Evolutionary conservation across 2,329 filamentous ascomycete species (phyloP).

Genomic region (Ophiostoma fasciatum): DNA sequence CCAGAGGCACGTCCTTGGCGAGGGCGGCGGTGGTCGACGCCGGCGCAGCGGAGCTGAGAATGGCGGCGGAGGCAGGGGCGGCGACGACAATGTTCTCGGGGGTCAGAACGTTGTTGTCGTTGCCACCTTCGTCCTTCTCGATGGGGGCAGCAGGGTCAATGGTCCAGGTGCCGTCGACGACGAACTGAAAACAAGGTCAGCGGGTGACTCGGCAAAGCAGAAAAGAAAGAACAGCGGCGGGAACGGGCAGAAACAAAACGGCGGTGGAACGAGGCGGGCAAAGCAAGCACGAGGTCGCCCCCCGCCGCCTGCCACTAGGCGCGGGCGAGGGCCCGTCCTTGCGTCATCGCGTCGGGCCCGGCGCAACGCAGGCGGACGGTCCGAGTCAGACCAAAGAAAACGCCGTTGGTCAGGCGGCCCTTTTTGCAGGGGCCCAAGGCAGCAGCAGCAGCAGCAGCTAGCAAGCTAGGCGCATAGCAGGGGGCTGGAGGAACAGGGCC

Average conservation of each 20-base stretch:
- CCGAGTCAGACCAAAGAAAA: too few species aligned
- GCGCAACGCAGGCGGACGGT: too few species aligned
- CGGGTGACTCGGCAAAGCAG: slow-evolving; percentile 1
- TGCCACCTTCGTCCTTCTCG: slow-evolving; percentile 70
- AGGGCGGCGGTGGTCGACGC: slow-evolving; percentile 54
- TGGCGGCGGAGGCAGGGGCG: slow-evolving; percentile 30
- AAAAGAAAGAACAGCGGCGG: neutral
- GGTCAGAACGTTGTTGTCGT: slow-evolving; percentile 83
- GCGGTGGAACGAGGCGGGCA: too few species aligned
- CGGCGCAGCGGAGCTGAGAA: slow-evolving; percentile 52
- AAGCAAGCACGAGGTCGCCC: too few species aligned
- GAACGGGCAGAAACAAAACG: neutral
- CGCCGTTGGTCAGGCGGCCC: too few species aligned
- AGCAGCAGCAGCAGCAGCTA: too few species aligned
- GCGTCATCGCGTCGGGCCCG: slow-evolving; percentile 4
- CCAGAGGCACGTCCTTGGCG: slow-evolving; percentile 48
- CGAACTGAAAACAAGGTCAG: slow-evolving; percentile 73
- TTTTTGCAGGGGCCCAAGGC: too few species aligned
- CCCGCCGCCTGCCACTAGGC: slow-evolving; percentile 2
- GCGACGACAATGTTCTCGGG: slow-evolving; percentile 50
- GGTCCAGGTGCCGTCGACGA: slow-evolving; percentile 85
- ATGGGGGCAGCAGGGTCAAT: slow-evolving; percentile 67
- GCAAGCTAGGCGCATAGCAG: too few species aligned
- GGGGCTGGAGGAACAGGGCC: too few species aligned
- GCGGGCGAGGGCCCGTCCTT: neutral